phyloP scores from a whole-genome alignment of 2,329 filamentous ascomycete species.

The Neodidymelliopsis sp. region DNA sequence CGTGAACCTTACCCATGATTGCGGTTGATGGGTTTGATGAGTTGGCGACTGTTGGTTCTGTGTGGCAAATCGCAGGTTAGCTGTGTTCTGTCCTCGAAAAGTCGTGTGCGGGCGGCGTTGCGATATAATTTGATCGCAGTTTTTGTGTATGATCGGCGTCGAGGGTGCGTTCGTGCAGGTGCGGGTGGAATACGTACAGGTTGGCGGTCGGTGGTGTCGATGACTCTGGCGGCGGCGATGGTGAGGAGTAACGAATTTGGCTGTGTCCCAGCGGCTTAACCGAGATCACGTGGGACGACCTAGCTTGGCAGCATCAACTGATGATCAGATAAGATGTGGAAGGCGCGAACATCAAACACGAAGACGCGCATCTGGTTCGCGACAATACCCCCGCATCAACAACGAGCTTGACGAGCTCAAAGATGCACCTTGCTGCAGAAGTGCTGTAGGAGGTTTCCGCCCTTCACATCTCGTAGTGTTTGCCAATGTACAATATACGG shows the following conservation, averaged over 20 bases:
- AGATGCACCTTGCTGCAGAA: not conserved
- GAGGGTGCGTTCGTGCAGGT: slow-evolving; percentile 7
- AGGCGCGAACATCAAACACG: slow-evolving; percentile 9
- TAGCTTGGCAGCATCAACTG: slow-evolving; percentile 28
- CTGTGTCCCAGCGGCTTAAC: slow-evolving; percentile 34
- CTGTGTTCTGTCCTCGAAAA: slow-evolving; percentile 18
- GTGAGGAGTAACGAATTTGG: slow-evolving; percentile 33
- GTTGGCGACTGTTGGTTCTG: slow-evolving; percentile 35
- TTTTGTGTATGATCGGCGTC: slow-evolving; percentile 7
- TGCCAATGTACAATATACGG: too few relatives aligned
- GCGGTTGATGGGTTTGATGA: slow-evolving; percentile 52
- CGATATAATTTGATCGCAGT: slow-evolving; percentile 13
- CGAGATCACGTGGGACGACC: slow-evolving; percentile 32
- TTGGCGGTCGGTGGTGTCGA: slow-evolving; percentile 43
- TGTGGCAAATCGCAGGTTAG: slow-evolving; percentile 46
- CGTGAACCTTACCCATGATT: slow-evolving; percentile 93
- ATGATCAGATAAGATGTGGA: slow-evolving; percentile 17
- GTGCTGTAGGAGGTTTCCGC: not conserved
- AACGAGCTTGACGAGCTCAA: slow-evolving; percentile 2
- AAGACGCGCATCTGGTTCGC: slow-evolving; percentile 3
- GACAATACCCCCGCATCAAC: slow-evolving; percentile 2
- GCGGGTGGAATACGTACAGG: slow-evolving; percentile 43
- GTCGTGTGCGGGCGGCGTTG: slow-evolving; percentile 9
- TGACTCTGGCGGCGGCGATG: slow-evolving; percentile 41
- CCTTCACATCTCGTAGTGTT: too few relatives aligned